Conservation (phyloP, 1,284 basidiomycete species). For the Meira nashicola region DNA sequence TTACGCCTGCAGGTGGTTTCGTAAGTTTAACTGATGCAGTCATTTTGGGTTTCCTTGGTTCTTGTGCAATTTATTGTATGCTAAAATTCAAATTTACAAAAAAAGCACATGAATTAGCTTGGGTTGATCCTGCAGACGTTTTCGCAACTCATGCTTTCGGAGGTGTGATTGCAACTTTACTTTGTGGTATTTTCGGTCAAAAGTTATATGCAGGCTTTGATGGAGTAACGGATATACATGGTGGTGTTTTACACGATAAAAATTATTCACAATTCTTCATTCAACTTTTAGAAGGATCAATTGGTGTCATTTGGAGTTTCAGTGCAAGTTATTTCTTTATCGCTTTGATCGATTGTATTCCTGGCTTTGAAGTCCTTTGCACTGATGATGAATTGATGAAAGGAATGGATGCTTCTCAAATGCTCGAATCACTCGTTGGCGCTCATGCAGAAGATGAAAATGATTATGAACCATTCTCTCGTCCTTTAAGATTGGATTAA, state of each 20-base stretch:
- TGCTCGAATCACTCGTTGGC: constrained; percentile 6
- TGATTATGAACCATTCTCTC: constrained; percentile 1
- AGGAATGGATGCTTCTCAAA: constrained; percentile 8
- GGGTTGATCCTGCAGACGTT: constrained; percentile 59
- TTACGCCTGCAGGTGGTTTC: constrained; percentile 55
- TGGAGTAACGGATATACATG: constrained; percentile 63
- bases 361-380: constrained; percentile 55
- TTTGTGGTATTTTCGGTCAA: constrained; percentile 84
- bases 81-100: constrained; percentile 60
- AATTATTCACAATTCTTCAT: constrained; percentile 74
- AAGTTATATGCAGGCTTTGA: constrained; percentile 76
- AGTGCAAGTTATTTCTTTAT: constrained; percentile 64
- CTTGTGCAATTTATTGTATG: constrained; percentile 62
- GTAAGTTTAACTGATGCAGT: constrained; percentile 65
- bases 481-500: neutral
- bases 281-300: constrained; percentile 58
- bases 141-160: constrained; percentile 86
- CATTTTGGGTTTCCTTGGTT: constrained; percentile 64
- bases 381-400: constrained; percentile 1
- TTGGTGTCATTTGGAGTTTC: constrained; percentile 67
- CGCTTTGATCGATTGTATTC: constrained; percentile 88
- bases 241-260: constrained; percentile 62
- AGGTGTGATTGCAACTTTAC: constrained; percentile 77
- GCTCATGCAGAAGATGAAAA: constrained; percentile 5
- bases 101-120: constrained; percentile 83